Evolutionary conservation across 2,329 filamentous ascomycete genomes (phyloP), one percentile per base, ranked within the genome.

Genomic region (Magnaporthiopsis poae): DNA sequence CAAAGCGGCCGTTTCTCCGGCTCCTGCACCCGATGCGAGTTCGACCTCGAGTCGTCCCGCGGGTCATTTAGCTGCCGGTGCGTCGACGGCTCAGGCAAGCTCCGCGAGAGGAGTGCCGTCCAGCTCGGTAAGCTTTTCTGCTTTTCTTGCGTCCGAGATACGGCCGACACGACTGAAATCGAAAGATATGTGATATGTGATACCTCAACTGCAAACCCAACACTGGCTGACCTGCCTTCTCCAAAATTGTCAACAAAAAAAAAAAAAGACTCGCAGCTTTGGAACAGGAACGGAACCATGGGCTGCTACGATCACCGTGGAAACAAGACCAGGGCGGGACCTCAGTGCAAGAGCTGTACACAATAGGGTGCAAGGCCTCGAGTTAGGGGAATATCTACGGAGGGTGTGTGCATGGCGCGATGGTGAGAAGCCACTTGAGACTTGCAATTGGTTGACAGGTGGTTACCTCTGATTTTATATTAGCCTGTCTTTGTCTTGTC

Each of bases 281-380:
- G 74, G 70, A 76, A 79, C 66, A 71, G 72, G 9, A 70, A 79
- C 60, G 78, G 78, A 5, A 68, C 69, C n/a, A 69, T 78, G 63
- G 76, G 75, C 21, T 80, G 78, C 71, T 79, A 75, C 68, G 71
- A 71, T 52, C 72, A 74, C 39, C 65, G 72, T 13, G 78, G 78
- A n/a, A 78, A 77, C 71, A 75, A 74, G 70, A 75, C 76, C 15
- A n/a, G 59, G 59, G 46, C 46, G 11, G 46, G 46, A 11, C 46
- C 46, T 18, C 46, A 56, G 9, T 56, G 46, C 21, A 56, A n/a
- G 9, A 25, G 46, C 21, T 56, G 46, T 25, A 3, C 46, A 56
- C n/a, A 13, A 56, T 56, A 56, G 46, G 2, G 2, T 31, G 31
- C 21, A 56, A 25, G 46, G 1, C n/a, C 2, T 25, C 46, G 1